A percentile compares a stretch with the other conserved stretches of the same genome.
Conservation (phyloP, 169 alveolate genomes). For the Plasmodium chabaudi region DNA sequence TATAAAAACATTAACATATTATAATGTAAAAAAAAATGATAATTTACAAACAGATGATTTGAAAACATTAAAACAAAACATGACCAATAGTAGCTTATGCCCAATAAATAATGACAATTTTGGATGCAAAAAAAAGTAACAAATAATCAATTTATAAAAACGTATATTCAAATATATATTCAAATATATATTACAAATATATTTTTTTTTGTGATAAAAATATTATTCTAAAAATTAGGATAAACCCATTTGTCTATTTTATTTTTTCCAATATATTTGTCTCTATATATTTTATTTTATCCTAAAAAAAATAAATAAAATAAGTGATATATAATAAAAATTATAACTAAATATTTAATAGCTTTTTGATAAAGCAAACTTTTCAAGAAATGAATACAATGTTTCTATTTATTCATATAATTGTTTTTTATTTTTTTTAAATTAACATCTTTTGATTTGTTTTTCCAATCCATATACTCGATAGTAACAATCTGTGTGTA, state of each 20-base stretch:
- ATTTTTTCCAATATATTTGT: constrained; percentile 42
- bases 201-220: neutral
- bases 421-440: constrained; percentile 10
- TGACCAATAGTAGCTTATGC: constrained; percentile 2
- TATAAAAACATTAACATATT: constrained; percentile 66
- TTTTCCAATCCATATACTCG: constrained; percentile 70
- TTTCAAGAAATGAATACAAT: neutral
- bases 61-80: constrained; percentile 16
- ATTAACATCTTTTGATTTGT: constrained; percentile 70
- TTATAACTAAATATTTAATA: neutral
- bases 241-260: neutral
- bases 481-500: constrained; percentile 38
- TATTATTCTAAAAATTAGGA: neutral
- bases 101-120: constrained; percentile 22
- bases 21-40: constrained; percentile 52
- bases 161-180: neutral
- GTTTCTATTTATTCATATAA: constrained; percentile 6
- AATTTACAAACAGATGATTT: constrained; percentile 60
- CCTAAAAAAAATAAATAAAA: constrained; percentile 26
- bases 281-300: constrained; percentile 50
- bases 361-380: too few species aligned
- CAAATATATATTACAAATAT: too few species aligned
- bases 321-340: neutral
- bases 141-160: neutral
- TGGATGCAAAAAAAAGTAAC: constrained; percentile 5